Conservation (phyloP, 1,139 yeast species). For the Entelexis sorbosivorans region DNA sequence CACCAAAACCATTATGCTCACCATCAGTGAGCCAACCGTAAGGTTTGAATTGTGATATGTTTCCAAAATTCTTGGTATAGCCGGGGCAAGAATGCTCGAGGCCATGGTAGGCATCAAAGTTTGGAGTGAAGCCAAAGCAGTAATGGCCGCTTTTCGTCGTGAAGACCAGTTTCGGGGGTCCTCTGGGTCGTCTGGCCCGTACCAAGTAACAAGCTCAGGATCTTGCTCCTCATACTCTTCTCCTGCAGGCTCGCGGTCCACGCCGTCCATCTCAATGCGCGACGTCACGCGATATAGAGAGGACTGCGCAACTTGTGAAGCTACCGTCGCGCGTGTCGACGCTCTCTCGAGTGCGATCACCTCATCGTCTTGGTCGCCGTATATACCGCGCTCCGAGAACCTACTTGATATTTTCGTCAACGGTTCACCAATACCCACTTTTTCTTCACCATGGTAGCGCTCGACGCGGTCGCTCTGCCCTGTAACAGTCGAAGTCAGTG, state of each 20-base stretch:
- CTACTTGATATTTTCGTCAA: neutral
- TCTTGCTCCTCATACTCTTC: constrained; percentile 34
- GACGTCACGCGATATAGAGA: constrained; percentile 15
- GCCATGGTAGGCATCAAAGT: constrained; percentile 50
- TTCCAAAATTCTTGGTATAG: constrained; percentile 38
- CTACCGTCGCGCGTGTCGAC: constrained; percentile 27
- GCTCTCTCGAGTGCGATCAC: constrained; percentile 25
- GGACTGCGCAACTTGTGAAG: constrained; percentile 19
- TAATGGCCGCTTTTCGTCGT: constrained; percentile 36
- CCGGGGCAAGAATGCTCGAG: constrained; percentile 51
- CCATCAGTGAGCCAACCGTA: constrained; percentile 40
- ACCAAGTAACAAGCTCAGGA: constrained; percentile 59
- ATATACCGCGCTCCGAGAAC: constrained; percentile 23
- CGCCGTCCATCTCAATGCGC: constrained; percentile 20
- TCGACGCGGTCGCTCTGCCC: constrained; percentile 1
- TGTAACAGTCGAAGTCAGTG: neutral
- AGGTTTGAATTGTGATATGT: constrained; percentile 33
- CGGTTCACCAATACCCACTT: neutral
- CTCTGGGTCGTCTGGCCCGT: constrained; percentile 47
- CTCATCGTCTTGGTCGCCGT: constrained; percentile 24
- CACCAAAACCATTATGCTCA: constrained; percentile 49
- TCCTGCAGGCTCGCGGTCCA: constrained; percentile 21
- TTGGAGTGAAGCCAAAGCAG: constrained; percentile 42
- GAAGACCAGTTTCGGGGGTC: constrained; percentile 52
- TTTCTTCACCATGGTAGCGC: neutral